Evolutionary conservation across 441 rosid genomes (phyloP).

Genomic region (Macaranga tanarius): DNA sequence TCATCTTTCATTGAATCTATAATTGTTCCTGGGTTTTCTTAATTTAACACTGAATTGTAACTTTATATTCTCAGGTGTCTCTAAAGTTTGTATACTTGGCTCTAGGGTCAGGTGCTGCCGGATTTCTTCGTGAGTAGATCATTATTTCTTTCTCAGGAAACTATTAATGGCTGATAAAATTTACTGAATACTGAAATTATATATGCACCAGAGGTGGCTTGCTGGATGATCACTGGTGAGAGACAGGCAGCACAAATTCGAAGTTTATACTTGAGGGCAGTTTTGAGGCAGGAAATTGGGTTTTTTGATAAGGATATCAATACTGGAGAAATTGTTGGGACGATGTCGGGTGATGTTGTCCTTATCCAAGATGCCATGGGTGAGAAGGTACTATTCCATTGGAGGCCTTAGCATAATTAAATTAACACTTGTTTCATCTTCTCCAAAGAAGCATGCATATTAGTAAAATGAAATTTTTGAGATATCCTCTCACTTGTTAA

Average conservation of each 20-base stretch:
- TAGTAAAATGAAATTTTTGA: not conserved
- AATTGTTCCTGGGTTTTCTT: not conserved
- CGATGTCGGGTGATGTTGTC: slow-evolving; percentile 80
- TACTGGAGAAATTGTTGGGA: slow-evolving; percentile 70
- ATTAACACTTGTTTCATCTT: no score
- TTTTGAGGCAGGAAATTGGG: slow-evolving; percentile 71
- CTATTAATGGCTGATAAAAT: no score
- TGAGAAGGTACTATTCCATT: slow-evolving; percentile 55
- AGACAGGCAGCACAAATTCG: slow-evolving; percentile 73
- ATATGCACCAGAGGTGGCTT: slow-evolving; percentile 54
- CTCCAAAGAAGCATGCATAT: no score
- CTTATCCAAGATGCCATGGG: slow-evolving; percentile 85
- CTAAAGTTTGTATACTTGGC: slow-evolving; percentile 60
- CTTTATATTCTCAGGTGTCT: slow-evolving; percentile 43
- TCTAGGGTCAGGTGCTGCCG: slow-evolving; percentile 48
- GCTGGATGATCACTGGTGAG: slow-evolving; percentile 79
- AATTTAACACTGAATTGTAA: not conserved
- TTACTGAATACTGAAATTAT: not conserved
- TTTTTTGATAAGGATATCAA: slow-evolving; percentile 70
- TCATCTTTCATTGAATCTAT: not conserved
- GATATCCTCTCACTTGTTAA: not conserved
- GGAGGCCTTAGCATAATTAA: not conserved
- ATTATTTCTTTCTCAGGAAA: not conserved
- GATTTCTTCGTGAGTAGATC: slow-evolving; percentile 60
- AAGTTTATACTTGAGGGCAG: slow-evolving; percentile 56